Conservation (phyloP, 208 protist species). For the Crithidia bombi region DNA sequence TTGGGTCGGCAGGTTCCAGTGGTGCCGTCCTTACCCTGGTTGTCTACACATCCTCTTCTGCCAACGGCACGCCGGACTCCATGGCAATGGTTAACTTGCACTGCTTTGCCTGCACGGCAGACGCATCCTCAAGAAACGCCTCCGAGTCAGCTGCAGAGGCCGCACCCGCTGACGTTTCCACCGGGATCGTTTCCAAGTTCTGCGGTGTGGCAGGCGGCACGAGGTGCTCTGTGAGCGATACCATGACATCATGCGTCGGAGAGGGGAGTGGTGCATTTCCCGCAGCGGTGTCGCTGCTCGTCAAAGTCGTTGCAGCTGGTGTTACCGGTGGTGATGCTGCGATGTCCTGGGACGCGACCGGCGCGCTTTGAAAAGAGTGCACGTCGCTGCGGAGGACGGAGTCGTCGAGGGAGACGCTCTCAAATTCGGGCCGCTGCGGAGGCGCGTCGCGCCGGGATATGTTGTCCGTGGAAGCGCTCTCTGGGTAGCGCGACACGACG, state of each 20-base stretch:
- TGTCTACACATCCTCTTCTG: too few relatives aligned
- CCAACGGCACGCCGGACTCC: too few relatives aligned
- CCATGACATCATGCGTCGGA: not conserved
- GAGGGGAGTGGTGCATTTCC: not conserved
- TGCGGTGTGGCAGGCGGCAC: too few relatives aligned
- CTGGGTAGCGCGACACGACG: conserved; percentile 2
- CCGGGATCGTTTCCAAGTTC: too few relatives aligned
- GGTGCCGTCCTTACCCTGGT: too few relatives aligned
- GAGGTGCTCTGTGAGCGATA: too few relatives aligned
- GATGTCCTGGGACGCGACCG: not conserved
- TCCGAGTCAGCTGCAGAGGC: too few relatives aligned
- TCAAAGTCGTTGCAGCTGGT: not conserved
- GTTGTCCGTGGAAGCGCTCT: conserved; percentile 9
- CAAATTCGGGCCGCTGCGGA: not conserved
- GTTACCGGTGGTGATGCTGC: not conserved
- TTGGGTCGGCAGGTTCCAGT: too few relatives aligned
- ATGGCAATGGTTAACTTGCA: too few relatives aligned
- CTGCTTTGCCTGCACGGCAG: too few relatives aligned
- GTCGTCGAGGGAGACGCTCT: conserved; percentile 16
- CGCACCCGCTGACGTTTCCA: too few relatives aligned
- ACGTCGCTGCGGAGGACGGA: conserved; percentile 20
- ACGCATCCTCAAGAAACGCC: too few relatives aligned
- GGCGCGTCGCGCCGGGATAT: not conserved
- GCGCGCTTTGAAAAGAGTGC: not conserved
- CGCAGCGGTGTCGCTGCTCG: not conserved